These are phyloP conservation scores for Zasmidium angulare DNA, from an alignment of 2,329 filamentous ascomycete species.

Conservation along the genomic window DNA sequence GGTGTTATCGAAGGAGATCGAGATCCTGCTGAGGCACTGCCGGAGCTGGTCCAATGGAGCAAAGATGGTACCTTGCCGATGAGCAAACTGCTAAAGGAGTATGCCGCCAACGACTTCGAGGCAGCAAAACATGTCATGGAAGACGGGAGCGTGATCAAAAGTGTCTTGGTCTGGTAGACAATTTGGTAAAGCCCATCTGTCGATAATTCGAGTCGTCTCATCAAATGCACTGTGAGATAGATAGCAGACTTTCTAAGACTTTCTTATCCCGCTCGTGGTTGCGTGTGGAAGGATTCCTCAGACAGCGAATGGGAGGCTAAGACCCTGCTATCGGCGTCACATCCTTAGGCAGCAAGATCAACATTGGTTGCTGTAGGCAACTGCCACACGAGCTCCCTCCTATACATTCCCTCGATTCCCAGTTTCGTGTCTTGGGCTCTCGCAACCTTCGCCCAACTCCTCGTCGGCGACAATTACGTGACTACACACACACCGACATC, in stretches of 20 bases:
- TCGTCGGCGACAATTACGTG: background rate
- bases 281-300: background rate
- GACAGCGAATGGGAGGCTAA: background rate
- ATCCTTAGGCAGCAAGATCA: background rate
- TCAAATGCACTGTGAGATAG: too few relatives aligned
- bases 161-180: slow-evolving; percentile 41
- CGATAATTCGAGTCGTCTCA: too few relatives aligned
- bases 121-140: slow-evolving; percentile 39
- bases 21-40: slow-evolving; percentile 40
- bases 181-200: too few relatives aligned
- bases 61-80: slow-evolving; percentile 44
- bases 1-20: slow-evolving; percentile 48
- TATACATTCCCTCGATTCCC: background rate
- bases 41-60: slow-evolving; percentile 47
- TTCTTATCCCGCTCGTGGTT: too few relatives aligned
- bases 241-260: too few relatives aligned
- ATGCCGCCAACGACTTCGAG: slow-evolving; percentile 38
- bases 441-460: background rate
- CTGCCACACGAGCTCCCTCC: background rate
- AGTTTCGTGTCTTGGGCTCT: background rate
- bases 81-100: slow-evolving; percentile 43
- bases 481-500: background rate
- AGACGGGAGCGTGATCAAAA: slow-evolving; percentile 38
- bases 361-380: background rate
- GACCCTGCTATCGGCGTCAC: background rate